phyloP scores from a whole-genome alignment of 2,329 filamentous ascomycete species.

The Cryoendolithus antarcticus region DNA sequence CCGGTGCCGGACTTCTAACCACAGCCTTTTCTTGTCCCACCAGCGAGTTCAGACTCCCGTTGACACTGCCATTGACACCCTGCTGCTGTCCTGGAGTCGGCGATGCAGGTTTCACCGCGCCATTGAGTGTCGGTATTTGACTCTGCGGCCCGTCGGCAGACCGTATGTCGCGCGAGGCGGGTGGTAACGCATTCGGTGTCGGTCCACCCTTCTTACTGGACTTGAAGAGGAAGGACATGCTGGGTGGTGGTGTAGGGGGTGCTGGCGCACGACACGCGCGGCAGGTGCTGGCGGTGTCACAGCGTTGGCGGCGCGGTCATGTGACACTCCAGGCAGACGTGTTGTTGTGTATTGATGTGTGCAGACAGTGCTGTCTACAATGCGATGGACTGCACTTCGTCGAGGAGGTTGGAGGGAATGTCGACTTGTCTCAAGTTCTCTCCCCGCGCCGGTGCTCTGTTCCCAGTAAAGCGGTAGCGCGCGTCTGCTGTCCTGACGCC shows the following conservation, averaged over 20 bases:
- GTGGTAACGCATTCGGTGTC: slow-evolving; percentile 32
- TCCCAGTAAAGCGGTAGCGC: no score
- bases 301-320: slow-evolving; percentile 4
- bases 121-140: slow-evolving; percentile 37
- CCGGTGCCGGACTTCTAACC: slow-evolving; percentile 5
- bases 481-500: no score
- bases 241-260: slow-evolving; percentile 3
- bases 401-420: no score
- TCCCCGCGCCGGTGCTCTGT: no score
- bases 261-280: slow-evolving; percentile 3
- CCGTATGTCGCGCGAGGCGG: slow-evolving; percentile 44
- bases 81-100: slow-evolving; percentile 50
- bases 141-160: slow-evolving; percentile 40
- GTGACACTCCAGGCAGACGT: not conserved
- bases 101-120: slow-evolving; percentile 19
- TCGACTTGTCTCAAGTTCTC: no score
- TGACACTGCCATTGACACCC: slow-evolving; percentile 50
- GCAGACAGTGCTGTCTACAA: no score
- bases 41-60: slow-evolving; percentile 28
- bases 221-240: slow-evolving; percentile 43
- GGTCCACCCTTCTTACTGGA: slow-evolving; percentile 27
- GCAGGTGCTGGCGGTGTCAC: slow-evolving; percentile 3
- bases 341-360: no score
- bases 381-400: no score
- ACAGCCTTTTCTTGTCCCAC: slow-evolving; percentile 8